Percentiles rank a stretch among this genome's conserved stretches.
Conservation (phyloP, 2,329 filamentous ascomycete genomes). For the Cladorrhinum sp. region DNA sequence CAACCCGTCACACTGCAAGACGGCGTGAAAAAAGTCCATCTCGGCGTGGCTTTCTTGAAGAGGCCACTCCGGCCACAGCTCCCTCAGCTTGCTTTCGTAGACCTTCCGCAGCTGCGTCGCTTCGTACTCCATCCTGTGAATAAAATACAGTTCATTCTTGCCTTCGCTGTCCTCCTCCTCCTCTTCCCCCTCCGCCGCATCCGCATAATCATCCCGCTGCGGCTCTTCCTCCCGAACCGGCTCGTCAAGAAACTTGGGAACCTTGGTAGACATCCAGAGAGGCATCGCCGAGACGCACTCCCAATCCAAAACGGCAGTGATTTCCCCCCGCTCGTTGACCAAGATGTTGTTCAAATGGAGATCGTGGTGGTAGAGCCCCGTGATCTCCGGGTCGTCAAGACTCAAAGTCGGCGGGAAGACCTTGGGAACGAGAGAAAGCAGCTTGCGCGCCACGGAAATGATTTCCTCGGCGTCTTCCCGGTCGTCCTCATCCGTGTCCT, state of each 20-base stretch:
- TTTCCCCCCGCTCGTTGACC: slow-evolving; percentile 33
- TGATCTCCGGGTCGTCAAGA: slow-evolving; percentile 25
- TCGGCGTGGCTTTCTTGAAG: slow-evolving; percentile 1
- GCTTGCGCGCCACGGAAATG: slow-evolving; percentile 22
- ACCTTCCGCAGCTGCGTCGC: slow-evolving; percentile 16
- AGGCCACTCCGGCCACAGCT: slow-evolving; percentile 15
- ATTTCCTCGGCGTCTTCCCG: slow-evolving; percentile 30
- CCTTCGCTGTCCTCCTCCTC: not conserved
- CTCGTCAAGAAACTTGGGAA: slow-evolving; percentile 16
- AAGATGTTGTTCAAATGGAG: slow-evolving; percentile 39
- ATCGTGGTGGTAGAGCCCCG: slow-evolving; percentile 36
- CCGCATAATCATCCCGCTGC: slow-evolving; percentile 3
- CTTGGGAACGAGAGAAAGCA: slow-evolving; percentile 30
- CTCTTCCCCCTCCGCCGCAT: not conserved
- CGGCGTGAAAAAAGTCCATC: slow-evolving; percentile 11
- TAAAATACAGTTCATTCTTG: slow-evolving; percentile 9
- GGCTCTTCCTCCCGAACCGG: slow-evolving; percentile 15
- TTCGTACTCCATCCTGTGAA: slow-evolving; percentile 17
- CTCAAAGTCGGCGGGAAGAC: slow-evolving; percentile 26
- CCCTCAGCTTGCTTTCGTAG: slow-evolving; percentile 10
- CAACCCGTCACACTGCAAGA: slow-evolving; percentile 9
- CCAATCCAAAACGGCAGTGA: slow-evolving; percentile 42
- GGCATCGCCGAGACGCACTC: slow-evolving; percentile 31
- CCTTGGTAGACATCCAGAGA: slow-evolving; percentile 20
- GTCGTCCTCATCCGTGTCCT: slow-evolving; percentile 32